Percentiles rank a stretch among this genome's conserved stretches.
These are phyloP conservation scores for Aurantiochytrium sp. DNA, from an alignment of 108 stramenopile genomes.

Conservation along the genomic window DNA sequence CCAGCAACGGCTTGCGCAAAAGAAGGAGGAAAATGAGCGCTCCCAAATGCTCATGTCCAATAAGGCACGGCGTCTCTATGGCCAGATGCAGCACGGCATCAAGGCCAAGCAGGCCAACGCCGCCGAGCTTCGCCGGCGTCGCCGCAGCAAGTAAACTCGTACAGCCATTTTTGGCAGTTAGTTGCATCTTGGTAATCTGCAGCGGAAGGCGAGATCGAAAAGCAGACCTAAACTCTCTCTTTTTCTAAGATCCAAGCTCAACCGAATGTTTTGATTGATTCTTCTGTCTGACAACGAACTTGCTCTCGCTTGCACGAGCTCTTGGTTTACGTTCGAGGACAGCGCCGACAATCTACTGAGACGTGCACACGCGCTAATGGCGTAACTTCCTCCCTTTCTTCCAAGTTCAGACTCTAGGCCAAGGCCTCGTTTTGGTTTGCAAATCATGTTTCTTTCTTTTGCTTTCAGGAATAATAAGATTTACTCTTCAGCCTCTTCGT, in stretches of 20 bases:
- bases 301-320: not conserved
- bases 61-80: constrained; percentile 78
- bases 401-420: too few relatives aligned
- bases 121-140: constrained; percentile 60
- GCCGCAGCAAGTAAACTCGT: constrained; percentile 16
- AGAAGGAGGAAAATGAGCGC: constrained; percentile 68
- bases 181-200: not conserved
- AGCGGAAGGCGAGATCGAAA: not conserved
- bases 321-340: not conserved
- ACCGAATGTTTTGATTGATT: too few relatives aligned
- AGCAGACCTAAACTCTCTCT: too few relatives aligned
- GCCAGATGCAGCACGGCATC: constrained; percentile 84
- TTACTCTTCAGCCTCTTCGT: not conserved
- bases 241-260: too few relatives aligned
- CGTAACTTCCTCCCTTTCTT: too few relatives aligned
- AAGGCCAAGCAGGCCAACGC: constrained; percentile 67
- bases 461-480: not conserved
- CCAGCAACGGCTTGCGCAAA: not conserved
- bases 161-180: not conserved
- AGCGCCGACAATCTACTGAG: too few relatives aligned
- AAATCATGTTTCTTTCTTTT: not conserved
- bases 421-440: not conserved
- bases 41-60: constrained; percentile 85
- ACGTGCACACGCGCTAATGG: too few relatives aligned
- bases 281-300: too few relatives aligned